phyloP scores from a whole-genome alignment of 164 flowering plant genomes.

The Chimonanthus praecox region DNA sequence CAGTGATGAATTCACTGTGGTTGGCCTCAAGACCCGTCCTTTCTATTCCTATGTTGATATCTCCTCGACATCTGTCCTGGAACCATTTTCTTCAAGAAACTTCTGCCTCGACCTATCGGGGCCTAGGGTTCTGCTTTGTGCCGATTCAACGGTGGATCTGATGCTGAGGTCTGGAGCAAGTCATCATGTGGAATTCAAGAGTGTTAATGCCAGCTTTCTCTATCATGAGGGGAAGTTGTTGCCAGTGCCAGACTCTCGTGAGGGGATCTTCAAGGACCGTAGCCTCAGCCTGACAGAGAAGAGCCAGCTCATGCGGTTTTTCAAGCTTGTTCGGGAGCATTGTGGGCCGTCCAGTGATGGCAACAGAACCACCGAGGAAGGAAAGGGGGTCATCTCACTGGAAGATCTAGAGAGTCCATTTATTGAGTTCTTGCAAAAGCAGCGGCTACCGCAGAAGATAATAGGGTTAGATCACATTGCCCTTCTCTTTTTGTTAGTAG shows the following conservation, averaged over 20 bases:
- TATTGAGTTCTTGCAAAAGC: constrained; percentile 56
- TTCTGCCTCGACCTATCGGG: constrained; percentile 64
- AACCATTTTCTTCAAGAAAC: constrained; percentile 30
- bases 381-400: constrained; percentile 36
- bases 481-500: constrained; percentile 49
- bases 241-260: constrained; percentile 71
- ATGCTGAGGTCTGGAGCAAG: constrained; percentile 56
- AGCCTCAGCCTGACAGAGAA: constrained; percentile 56
- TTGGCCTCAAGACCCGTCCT: constrained; percentile 25
- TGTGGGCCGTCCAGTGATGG: constrained; percentile 16
- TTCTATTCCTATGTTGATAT: constrained; percentile 54
- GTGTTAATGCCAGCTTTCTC: constrained; percentile 59
- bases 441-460: constrained; percentile 67
- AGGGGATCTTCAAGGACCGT: constrained; percentile 68
- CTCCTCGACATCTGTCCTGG: constrained; percentile 15
- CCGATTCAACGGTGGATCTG: constrained; percentile 58
- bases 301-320: constrained; percentile 70
- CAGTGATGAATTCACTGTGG: constrained; percentile 14
- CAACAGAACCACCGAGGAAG: constrained; percentile 10
- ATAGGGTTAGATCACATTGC: constrained; percentile 60
- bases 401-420: constrained; percentile 85
- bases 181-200: constrained; percentile 73
- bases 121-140: constrained; percentile 76
- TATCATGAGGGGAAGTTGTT: constrained; percentile 33
- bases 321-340: constrained; percentile 73